Conservation (phyloP, 805 yeast species). For the Blastobotrys parvus region DNA sequence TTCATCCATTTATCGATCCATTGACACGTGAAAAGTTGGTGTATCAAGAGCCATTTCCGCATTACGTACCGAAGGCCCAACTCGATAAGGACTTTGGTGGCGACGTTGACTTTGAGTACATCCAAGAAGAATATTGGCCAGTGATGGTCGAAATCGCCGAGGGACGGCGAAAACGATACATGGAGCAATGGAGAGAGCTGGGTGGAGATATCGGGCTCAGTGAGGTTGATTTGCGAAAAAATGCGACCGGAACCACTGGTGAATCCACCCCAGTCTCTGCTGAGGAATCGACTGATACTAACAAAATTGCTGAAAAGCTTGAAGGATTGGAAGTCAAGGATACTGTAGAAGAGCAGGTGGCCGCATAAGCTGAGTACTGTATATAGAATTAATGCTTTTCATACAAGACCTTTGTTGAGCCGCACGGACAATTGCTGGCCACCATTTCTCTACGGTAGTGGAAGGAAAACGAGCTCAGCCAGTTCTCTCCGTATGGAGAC, state of each 20-base stretch:
- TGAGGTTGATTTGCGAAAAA: constrained; percentile 62
- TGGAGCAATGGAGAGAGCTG: constrained; percentile 58
- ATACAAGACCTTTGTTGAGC: too few species aligned
- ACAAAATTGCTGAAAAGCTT: too few species aligned
- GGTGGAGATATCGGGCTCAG: constrained; percentile 73
- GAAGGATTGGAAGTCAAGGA: too few species aligned
- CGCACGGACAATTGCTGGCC: too few species aligned
- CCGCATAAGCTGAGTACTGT: too few species aligned
- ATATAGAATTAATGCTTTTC: too few species aligned
- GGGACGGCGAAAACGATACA: constrained; percentile 51
- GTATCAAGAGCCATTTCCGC: constrained; percentile 78
- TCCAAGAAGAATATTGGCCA: constrained; percentile 76
- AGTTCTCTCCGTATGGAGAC: too few species aligned
- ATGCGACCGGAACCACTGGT: not conserved
- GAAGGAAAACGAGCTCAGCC: too few species aligned
- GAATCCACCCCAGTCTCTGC: not conserved
- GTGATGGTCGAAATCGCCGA: constrained; percentile 53
- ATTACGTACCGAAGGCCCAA: constrained; percentile 75
- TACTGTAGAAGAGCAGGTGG: not conserved
- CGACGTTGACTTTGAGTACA: constrained; percentile 69
- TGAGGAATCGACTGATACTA: constrained; percentile 25
- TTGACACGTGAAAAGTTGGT: constrained; percentile 88
- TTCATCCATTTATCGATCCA: constrained; percentile 95
- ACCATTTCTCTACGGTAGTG: too few species aligned
- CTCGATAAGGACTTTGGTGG: constrained; percentile 85